Percentiles rank a stretch among this genome's conserved stretches.
These are phyloP conservation scores for Globisporangium ultimum DNA, from an alignment of 352 stramenopile species.

Conservation along the genomic window DNA sequence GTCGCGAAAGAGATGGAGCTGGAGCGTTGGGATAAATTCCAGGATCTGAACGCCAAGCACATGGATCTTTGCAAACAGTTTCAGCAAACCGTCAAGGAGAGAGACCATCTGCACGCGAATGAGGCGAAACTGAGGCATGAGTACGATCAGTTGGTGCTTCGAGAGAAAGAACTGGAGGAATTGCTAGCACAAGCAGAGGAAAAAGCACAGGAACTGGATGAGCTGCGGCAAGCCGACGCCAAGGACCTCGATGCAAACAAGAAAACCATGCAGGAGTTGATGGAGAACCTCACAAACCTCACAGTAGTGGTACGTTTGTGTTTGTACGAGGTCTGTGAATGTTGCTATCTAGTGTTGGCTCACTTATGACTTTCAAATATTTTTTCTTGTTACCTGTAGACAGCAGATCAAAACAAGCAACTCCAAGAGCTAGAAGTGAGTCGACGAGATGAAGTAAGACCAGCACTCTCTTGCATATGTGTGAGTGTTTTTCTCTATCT, in stretches of 20 bases:
- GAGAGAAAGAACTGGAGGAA: constrained; percentile 31
- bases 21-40: constrained; percentile 62
- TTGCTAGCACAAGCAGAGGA: constrained; percentile 15
- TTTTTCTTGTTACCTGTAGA: constrained; percentile 18
- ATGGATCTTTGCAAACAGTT: constrained; percentile 46
- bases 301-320: constrained; percentile 53
- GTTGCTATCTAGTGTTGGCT: background rate
- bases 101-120: constrained; percentile 25
- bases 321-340: background rate
- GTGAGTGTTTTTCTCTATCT: background rate
- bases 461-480: background rate
- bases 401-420: constrained; percentile 60
- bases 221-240: constrained; percentile 13
- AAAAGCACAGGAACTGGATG: constrained; percentile 28
- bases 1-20: constrained; percentile 58
- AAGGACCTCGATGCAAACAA: constrained; percentile 42
- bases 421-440: constrained; percentile 51
- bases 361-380: constrained; percentile 6
- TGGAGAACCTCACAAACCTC: constrained; percentile 65
- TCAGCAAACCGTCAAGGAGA: constrained; percentile 23
- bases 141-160: constrained; percentile 17
- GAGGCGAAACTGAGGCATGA: constrained; percentile 10
- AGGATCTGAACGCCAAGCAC: constrained; percentile 69
- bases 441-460: constrained; percentile 39
- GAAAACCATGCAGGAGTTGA: constrained; percentile 60